Evolutionary conservation across 192 early-diverging fungal genomes (phyloP).

Genomic region (Coemansia sp.): DNA sequence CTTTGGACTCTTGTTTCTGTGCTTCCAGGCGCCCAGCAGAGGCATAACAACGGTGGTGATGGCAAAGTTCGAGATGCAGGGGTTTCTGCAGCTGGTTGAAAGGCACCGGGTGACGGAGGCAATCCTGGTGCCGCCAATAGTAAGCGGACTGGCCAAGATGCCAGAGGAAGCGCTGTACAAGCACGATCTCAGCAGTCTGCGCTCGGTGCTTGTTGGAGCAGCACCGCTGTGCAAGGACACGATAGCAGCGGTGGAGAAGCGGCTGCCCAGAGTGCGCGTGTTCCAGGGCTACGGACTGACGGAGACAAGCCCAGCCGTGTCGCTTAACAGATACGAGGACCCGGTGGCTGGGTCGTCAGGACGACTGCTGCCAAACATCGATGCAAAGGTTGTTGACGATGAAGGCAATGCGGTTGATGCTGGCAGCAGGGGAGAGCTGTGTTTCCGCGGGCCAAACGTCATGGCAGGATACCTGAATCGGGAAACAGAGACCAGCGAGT

Average conservation of each 20-base stretch:
- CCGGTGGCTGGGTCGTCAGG: slow-evolving; percentile 61
- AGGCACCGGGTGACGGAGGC: slow-evolving; percentile 62
- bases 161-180: slow-evolving; percentile 57
- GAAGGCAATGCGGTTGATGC: slow-evolving; percentile 19
- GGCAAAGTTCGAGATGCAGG: slow-evolving; percentile 65
- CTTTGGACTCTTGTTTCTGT: slow-evolving; percentile 35
- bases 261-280: slow-evolving; percentile 37
- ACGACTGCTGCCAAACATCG: slow-evolving; percentile 67
- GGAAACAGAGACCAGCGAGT: slow-evolving; percentile 63
- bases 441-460: slow-evolving; percentile 80
- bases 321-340: slow-evolving; percentile 9
- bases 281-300: slow-evolving; percentile 66
- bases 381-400: slow-evolving; percentile 70
- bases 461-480: slow-evolving; percentile 87
- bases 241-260: slow-evolving; percentile 45
- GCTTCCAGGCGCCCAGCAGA: slow-evolving; percentile 22
- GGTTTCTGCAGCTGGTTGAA: slow-evolving; percentile 62
- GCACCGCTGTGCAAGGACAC: slow-evolving; percentile 63
- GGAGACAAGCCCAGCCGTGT: slow-evolving; percentile 46
- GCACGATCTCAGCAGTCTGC: slow-evolving; percentile 65
- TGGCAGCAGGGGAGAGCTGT: slow-evolving; percentile 75
- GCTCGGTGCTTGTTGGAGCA: slow-evolving; percentile 66
- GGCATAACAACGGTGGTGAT: slow-evolving; percentile 59
- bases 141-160: slow-evolving; percentile 68
- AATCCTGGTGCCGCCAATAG: slow-evolving; percentile 64